Conservation (phyloP, 257 asterid species). For the Echites panduratus region DNA sequence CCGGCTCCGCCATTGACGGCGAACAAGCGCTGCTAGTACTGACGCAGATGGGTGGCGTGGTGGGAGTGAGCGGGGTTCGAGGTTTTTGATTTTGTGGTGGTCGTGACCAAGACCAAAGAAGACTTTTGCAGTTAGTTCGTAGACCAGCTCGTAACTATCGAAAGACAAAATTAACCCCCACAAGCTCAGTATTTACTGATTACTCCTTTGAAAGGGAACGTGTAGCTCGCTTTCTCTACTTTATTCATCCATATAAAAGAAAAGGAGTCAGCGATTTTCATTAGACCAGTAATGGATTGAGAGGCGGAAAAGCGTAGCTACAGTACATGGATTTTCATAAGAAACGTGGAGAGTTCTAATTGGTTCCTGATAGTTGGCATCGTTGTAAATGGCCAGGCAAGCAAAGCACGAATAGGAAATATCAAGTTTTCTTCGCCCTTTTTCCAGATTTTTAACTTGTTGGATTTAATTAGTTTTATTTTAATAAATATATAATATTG, state of each 20-base stretch:
- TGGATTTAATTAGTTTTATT: no score
- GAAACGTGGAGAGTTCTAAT: conserved; percentile 8
- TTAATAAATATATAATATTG: no score
- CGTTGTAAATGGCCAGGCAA: not conserved
- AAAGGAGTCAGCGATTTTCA: not conserved
- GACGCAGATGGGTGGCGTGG: not conserved
- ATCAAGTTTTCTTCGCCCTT: no score
- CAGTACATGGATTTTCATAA: not conserved
- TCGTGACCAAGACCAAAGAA: not conserved
- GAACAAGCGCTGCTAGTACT: not conserved
- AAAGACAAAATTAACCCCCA: conserved; percentile 8
- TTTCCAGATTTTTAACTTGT: no score
- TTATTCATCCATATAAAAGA: not conserved
- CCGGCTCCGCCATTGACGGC: conserved; percentile 48
- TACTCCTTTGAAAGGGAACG: not conserved
- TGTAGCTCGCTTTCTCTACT: no score
- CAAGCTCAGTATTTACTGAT: not conserved
- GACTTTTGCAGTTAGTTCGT: not conserved
- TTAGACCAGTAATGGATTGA: not conserved
- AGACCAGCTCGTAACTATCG: not conserved
- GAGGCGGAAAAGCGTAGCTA: not conserved
- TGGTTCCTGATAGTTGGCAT: conserved; percentile 15
- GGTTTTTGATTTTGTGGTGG: not conserved
- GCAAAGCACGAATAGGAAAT: not conserved
- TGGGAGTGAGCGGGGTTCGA: not conserved